Evolutionary conservation across 2,329 filamentous ascomycete species (phyloP), one percentile per base, ranked within the genome.

Genomic region (Cladosporium sp.): DNA sequence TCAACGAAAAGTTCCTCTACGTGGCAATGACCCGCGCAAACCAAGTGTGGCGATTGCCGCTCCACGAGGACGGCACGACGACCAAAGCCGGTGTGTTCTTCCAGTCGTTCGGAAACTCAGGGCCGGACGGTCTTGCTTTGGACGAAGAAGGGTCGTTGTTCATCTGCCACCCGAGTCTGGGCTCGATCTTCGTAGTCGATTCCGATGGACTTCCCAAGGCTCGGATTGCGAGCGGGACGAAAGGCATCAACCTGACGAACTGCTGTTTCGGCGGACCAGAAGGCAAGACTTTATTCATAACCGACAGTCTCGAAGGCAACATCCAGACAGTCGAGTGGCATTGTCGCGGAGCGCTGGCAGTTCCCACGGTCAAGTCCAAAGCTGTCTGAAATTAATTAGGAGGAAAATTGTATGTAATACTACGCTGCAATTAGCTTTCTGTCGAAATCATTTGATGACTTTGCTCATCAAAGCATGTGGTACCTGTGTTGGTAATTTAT

Each of bases 11-110:
- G 1, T 73, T 75, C 22, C 47, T 60, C 59, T 78, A 73, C 28
- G 74, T 78, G 0, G 75, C 74, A 30, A 75, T 75, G 73, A 75
- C 73, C 5, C 64, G 73, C 0, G 68, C 72, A 2, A 77, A 78
- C 56, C 66, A 75, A n/a, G 74, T 78, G 1, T 77, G 74, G 75
- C 67, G 73, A 1, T 58, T 76, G 0, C 75, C 74, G 0, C 66
- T 77, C 0, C 72, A 76, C 55, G 58, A 65, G 1, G 73, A 78
- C 51, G 74, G 75, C 0, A 72, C 72, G 0, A 74, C 72, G 0
- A 72, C 73, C 1, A 76, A 76, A 56, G 72, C 58, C 0, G 75
- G 73, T 0, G 60, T 75, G 0, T 77, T 77, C 57, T 77, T 76
- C 40, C 71, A 75, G 20, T 74, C 71, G 0, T 77, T 76, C n/a